Evolutionary conservation across 2,329 filamentous ascomycete genomes (phyloP).

Genomic region (Trichoderma breve): DNA sequence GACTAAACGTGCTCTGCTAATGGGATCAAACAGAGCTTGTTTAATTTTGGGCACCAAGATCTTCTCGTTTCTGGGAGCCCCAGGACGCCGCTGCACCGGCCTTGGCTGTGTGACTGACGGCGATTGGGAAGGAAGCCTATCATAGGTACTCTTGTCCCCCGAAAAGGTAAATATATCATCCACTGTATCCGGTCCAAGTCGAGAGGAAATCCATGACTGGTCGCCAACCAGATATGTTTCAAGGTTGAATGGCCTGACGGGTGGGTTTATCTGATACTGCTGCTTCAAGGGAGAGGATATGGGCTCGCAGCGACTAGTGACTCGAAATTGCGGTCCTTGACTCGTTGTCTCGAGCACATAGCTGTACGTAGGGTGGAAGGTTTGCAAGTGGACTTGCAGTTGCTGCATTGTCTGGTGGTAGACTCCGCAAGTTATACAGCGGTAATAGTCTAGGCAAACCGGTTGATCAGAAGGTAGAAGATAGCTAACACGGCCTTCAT

Average conservation of each 20-base stretch:
- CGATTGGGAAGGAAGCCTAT: constrained; percentile 29
- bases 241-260: constrained; percentile 45
- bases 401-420: constrained; percentile 47
- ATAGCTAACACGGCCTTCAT: constrained; percentile 48
- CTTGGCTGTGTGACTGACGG: constrained; percentile 23
- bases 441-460: constrained; percentile 47
- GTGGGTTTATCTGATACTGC: constrained; percentile 43
- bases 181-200: constrained; percentile 37
- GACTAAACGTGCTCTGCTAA: constrained; percentile 52
- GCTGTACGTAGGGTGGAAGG: constrained; percentile 45
- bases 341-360: constrained; percentile 40
- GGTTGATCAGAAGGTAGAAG: constrained; percentile 43
- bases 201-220: constrained; percentile 44
- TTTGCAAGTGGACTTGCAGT: constrained; percentile 49
- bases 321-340: constrained; percentile 40
- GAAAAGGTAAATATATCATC: constrained; percentile 31
- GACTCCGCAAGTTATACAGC: constrained; percentile 52
- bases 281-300: constrained; percentile 35
- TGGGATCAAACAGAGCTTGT: constrained; percentile 55
- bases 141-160: constrained; percentile 23
- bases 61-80: constrained; percentile 29
- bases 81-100: constrained; percentile 2
- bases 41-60: constrained; percentile 49
- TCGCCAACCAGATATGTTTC: constrained; percentile 46
- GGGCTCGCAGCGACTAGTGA: constrained; percentile 34